Conservation (phyloP, 2,329 filamentous ascomycete species). For the Claviceps lovelessii region DNA sequence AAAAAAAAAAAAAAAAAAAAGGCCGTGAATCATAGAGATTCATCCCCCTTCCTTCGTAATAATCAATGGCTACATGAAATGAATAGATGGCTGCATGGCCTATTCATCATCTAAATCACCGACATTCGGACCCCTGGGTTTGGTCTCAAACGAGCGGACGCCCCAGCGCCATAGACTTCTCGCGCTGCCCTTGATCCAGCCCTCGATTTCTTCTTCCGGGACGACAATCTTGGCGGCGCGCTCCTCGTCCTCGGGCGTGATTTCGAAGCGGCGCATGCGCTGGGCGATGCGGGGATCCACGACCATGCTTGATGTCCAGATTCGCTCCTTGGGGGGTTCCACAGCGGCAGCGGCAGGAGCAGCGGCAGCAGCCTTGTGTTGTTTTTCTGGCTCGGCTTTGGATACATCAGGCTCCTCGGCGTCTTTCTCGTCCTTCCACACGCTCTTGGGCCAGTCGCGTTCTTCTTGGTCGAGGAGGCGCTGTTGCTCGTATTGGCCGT, state of each 20-base stretch:
- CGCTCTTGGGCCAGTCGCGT: slow-evolving; percentile 70
- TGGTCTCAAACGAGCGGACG: slow-evolving; percentile 22
- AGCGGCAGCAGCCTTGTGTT: slow-evolving; percentile 12
- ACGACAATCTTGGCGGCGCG: slow-evolving; percentile 47
- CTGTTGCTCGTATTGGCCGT: slow-evolving; percentile 28
- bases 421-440: slow-evolving; percentile 39
- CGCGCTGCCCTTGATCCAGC: slow-evolving; percentile 49
- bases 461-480: slow-evolving; percentile 56
- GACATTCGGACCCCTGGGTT: slow-evolving; percentile 27
- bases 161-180: slow-evolving; percentile 40
- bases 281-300: slow-evolving; percentile 61
- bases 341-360: slow-evolving; percentile 8
- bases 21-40: not conserved
- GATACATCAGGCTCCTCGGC: too few relatives aligned
- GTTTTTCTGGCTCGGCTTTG: too few relatives aligned
- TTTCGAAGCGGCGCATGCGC: slow-evolving; percentile 68
- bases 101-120: slow-evolving; percentile 25
- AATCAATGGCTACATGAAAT: not conserved
- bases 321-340: slow-evolving; percentile 44
- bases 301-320: slow-evolving; percentile 62
- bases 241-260: slow-evolving; percentile 55
- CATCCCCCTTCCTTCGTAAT: not conserved
- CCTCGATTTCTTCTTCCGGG: slow-evolving; percentile 54
- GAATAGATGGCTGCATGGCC: not conserved
- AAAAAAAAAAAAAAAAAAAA: not conserved